These are phyloP conservation scores for Ettlia oleoabundans DNA, from an alignment of 139 green algal genomes.

Conservation along the genomic window DNA sequence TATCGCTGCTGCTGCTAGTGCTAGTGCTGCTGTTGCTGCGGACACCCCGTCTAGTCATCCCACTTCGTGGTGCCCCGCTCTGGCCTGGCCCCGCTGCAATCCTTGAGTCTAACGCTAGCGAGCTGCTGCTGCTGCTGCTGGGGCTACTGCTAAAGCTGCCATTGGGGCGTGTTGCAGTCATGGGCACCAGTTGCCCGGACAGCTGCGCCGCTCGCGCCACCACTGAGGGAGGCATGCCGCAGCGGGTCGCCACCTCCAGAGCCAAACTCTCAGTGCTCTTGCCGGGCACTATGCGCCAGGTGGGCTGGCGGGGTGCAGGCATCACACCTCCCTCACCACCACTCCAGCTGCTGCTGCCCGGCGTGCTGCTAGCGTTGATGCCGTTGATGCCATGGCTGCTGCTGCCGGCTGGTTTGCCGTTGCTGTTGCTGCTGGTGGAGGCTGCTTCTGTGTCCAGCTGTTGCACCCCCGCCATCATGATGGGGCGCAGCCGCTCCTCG, in stretches of 20 bases:
- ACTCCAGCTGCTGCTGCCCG: no score
- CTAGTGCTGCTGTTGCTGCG: background rate
- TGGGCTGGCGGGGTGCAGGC: constrained; percentile 39
- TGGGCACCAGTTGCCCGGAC: constrained; percentile 32
- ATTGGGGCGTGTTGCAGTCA: background rate
- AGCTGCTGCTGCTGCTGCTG: background rate
- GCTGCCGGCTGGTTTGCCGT: background rate
- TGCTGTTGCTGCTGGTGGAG: background rate
- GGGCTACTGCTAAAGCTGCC: background rate
- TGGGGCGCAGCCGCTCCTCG: background rate
- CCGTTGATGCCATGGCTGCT: background rate
- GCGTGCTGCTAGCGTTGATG: background rate
- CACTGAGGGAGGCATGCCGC: constrained; percentile 39
- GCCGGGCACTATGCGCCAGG: constrained; percentile 63
- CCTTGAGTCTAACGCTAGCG: background rate
- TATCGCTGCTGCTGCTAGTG: background rate
- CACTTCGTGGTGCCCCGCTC: background rate
- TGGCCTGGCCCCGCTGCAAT: background rate
- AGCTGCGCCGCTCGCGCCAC: constrained; percentile 44
- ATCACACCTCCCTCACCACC: no score
- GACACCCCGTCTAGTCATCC: background rate
- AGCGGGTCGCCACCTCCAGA: constrained; percentile 59
- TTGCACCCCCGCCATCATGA: background rate
- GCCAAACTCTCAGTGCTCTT: constrained; percentile 63
- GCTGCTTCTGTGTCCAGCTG: background rate